A percentile compares a stretch with the other conserved stretches of the same genome.
Conservation (phyloP, 495 filamentous ascomycete species). For the Daldinia vernicosa region DNA sequence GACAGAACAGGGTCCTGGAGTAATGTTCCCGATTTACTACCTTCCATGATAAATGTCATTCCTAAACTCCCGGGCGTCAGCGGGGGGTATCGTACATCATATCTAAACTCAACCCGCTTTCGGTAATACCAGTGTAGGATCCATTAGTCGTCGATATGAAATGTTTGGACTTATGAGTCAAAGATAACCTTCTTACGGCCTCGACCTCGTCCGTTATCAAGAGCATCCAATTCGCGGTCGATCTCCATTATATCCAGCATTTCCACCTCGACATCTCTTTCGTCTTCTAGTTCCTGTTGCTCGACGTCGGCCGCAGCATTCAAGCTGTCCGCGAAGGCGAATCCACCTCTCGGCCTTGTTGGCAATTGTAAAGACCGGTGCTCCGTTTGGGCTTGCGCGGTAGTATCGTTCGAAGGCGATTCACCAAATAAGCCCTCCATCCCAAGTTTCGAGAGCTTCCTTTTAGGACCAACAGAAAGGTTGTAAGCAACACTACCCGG, state of each 20-base stretch:
- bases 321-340: constrained; percentile 56
- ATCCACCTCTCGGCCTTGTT: constrained; percentile 41
- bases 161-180: constrained; percentile 39
- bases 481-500: constrained; percentile 56
- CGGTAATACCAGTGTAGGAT: not conserved
- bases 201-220: constrained; percentile 55
- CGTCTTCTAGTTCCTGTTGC: constrained; percentile 55
- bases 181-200: constrained; percentile 61
- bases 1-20: constrained; percentile 13
- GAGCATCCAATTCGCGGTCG: constrained; percentile 59
- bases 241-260: constrained; percentile 66
- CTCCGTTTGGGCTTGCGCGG: constrained; percentile 14
- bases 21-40: constrained; percentile 29
- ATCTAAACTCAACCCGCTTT: not conserved
- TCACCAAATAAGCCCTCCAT: constrained; percentile 38
- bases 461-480: constrained; percentile 49
- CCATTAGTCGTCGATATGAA: not conserved
- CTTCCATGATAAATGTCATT: constrained; percentile 1
- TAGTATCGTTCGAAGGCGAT: constrained; percentile 30
- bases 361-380: constrained; percentile 23
- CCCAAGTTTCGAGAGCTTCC: constrained; percentile 25
- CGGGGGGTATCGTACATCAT: constrained; percentile 53
- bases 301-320: constrained; percentile 54
- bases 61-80: constrained; percentile 31
- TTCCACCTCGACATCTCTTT: constrained; percentile 60